Evolutionary conservation across 768 basidiomycete species (phyloP), one percentile per base, ranked within the genome.

Genomic region (Leccinum fibrillosum): DNA sequence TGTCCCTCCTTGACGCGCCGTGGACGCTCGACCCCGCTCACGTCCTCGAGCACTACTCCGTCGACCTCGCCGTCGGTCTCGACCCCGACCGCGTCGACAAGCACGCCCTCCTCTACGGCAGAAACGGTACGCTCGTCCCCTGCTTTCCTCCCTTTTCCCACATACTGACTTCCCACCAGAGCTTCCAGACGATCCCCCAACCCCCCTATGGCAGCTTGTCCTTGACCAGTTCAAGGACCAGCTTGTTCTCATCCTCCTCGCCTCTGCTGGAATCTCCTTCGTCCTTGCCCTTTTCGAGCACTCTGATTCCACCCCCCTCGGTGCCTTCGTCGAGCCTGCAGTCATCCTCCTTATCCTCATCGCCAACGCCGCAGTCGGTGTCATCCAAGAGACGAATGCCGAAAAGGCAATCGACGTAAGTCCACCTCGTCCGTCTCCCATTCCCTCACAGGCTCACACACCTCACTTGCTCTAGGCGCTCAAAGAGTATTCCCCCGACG

Each of bases 141-240:
- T n/a, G 5, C 2, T 9, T 15, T n/a, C 21, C 13, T 53, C 37
- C 5, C 32, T 34, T 26, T 19, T 13, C 35, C 17, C 11, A 34
- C 44, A 11, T 15, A 26, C 45, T 45, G 55, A 23, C 71, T 28
- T 23, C 23, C 51, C 44, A 51, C 13, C 72, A 98, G 96, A 92
- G 69, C 80, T 99, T 7, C 95, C 96, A 11, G 94, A 97, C 68
- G 92, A 95, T 10, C 88, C 92, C 0, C 77, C 92, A 3, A 97
- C 96, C 4, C 92, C 95, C 4, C 70, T 98, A 32, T 94, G 94
- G 92, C 83, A 92, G 69, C 86, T 98, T 59, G 89, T 99, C 59
- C 81, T 99, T n/a, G 94, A 97, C 64, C 96, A 99, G 76, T 99
- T 99, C 82, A 90, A 98, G 79, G 96, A 99, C 76, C 94, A 97